These are phyloP conservation scores for Aspergillus phoenicis DNA, from an alignment of 2,329 filamentous ascomycete species.

Conservation along the genomic window DNA sequence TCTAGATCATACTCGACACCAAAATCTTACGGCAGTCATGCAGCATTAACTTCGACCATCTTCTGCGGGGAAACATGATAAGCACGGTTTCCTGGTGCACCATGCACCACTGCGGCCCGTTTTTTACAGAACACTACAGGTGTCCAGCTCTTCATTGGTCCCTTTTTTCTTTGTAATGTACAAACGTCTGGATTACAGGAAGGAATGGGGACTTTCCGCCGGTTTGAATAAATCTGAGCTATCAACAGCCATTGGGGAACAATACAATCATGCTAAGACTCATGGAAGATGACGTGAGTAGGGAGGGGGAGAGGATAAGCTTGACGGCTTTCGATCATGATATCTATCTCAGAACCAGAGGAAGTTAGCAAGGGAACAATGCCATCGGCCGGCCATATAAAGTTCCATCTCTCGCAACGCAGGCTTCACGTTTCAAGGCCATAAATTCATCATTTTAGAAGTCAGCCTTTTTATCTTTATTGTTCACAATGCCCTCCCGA, in stretches of 20 bases:
- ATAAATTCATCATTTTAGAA: not conserved
- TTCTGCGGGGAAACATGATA: not conserved
- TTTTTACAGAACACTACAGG: not conserved
- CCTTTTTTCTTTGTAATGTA: not conserved
- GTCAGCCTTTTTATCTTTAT: not conserved
- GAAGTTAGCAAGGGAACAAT: not conserved
- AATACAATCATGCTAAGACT: not conserved
- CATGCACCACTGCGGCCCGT: not conserved
- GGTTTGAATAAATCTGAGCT: not conserved
- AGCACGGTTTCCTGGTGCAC: not conserved
- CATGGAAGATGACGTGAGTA: not conserved
- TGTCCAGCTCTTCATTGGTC: not conserved
- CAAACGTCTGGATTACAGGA: not conserved
- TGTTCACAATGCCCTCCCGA: not conserved
- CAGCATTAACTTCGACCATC: not conserved
- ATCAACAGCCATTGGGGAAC: not conserved
- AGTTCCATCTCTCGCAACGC: not conserved
- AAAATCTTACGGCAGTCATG: not conserved
- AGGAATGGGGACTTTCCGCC: not conserved
- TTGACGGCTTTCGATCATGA: not conserved
- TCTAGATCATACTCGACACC: not conserved
- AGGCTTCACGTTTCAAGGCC: not conserved
- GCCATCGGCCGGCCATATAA: not conserved
- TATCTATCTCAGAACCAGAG: not conserved
- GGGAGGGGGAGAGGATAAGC: not conserved